phyloP scores from a whole-genome alignment of 768 basidiomycete species.

The Boletellus ananas region DNA sequence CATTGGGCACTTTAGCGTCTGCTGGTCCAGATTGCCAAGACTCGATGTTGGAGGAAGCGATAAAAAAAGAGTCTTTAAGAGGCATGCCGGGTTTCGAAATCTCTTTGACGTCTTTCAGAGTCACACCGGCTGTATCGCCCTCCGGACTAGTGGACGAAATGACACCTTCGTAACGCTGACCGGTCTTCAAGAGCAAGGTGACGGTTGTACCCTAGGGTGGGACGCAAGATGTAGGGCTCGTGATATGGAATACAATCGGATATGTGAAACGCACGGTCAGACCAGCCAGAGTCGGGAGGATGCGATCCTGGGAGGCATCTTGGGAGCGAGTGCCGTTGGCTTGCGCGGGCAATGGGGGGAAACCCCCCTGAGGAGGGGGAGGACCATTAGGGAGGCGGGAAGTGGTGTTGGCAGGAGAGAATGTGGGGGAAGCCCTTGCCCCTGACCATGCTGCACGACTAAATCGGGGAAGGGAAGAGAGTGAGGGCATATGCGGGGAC shows the following conservation, averaged over 20 bases:
- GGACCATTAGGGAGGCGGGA: constrained; percentile 43
- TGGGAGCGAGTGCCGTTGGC: constrained; percentile 45
- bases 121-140: constrained; percentile 67
- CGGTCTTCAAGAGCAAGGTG: constrained; percentile 68
- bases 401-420: constrained; percentile 46
- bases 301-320: constrained; percentile 52
- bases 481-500: constrained; percentile 12
- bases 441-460: constrained; percentile 62
- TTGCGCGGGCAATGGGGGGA: constrained; percentile 43
- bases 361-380: constrained; percentile 34
- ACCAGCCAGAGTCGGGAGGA: constrained; percentile 63
- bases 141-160: constrained; percentile 57
- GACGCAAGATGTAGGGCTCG: constrained; percentile 16
- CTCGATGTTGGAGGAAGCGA: constrained; percentile 71
- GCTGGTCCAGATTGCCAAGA: constrained; percentile 71
- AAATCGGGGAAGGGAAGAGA: constrained; percentile 13
- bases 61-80: constrained; percentile 65
- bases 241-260: constrained; percentile 7
- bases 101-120: constrained; percentile 76
- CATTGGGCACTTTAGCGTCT: constrained; percentile 63
- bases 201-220: constrained; percentile 66
- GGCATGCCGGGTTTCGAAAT: constrained; percentile 61
- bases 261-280: constrained; percentile 55
- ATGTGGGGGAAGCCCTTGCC: constrained; percentile 67
- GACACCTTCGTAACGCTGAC: constrained; percentile 71